phyloP scores from a whole-genome alignment of 306 rosid species.

The Cotoneaster glaucophyllus region DNA sequence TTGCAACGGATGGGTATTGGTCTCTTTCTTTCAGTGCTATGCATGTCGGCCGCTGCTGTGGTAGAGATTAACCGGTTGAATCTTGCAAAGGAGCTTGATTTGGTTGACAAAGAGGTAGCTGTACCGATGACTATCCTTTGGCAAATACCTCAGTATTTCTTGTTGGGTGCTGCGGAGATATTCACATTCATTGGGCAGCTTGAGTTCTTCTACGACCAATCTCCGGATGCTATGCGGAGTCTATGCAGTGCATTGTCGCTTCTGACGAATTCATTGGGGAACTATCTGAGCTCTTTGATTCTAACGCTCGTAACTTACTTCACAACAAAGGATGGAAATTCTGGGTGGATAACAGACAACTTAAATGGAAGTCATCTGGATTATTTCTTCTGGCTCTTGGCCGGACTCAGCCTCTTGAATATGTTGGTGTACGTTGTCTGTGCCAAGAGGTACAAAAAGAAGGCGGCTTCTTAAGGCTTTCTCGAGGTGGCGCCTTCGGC shows the following conservation, averaged over 20 bases:
- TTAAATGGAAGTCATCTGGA: constrained; percentile 80
- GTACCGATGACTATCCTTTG: constrained; percentile 69
- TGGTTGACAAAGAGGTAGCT: constrained; percentile 49
- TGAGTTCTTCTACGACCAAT: constrained; percentile 92
- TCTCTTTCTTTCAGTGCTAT: constrained; percentile 61
- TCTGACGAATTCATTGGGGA: constrained; percentile 70
- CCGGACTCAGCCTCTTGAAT: constrained; percentile 73
- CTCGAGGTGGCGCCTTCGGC: neutral
- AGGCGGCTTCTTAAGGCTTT: constrained; percentile 52
- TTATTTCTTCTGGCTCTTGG: constrained; percentile 81
- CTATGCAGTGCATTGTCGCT: constrained; percentile 88
- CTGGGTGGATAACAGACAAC: constrained; percentile 89
- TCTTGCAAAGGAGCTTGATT: constrained; percentile 55
- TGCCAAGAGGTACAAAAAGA: constrained; percentile 61
- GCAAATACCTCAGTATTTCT: constrained; percentile 89
- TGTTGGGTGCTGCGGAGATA: constrained; percentile 84
- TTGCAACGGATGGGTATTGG: constrained; percentile 98
- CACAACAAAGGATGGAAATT: constrained; percentile 49
- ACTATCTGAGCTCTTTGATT: constrained; percentile 79
- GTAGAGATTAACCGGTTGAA: constrained; percentile 68
- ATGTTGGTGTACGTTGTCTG: constrained; percentile 53
- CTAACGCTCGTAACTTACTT: constrained; percentile 73
- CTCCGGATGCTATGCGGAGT: constrained; percentile 97
- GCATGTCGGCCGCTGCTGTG: constrained; percentile 93
- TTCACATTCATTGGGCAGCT: constrained; percentile 85